Conservation (phyloP, 129 eudicot species). For the Sambucus nigra region DNA sequence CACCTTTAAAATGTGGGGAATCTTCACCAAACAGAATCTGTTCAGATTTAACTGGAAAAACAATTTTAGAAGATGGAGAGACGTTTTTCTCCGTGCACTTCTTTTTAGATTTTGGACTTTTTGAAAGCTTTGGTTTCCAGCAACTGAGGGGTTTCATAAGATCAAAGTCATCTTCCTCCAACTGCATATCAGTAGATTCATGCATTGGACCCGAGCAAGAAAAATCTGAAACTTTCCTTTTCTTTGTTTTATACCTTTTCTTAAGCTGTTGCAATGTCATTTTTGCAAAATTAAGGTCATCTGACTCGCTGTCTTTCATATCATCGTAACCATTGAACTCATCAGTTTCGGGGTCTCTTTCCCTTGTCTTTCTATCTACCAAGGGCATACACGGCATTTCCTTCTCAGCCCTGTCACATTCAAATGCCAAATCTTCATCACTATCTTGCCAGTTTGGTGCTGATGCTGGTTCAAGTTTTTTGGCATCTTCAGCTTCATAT, state of each 20-base stretch:
- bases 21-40: slow-evolving; percentile 8
- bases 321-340: slow-evolving; percentile 7
- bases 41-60: slow-evolving; percentile 13
- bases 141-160: slow-evolving; percentile 50
- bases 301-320: slow-evolving; percentile 12
- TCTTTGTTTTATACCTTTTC: slow-evolving; percentile 35
- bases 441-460: slow-evolving; percentile 2
- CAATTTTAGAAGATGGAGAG: slow-evolving; percentile 11
- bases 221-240: slow-evolving; percentile 35
- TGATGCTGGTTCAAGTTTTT: background rate
- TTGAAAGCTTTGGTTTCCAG: slow-evolving; percentile 34
- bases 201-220: slow-evolving; percentile 14
- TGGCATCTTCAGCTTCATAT: slow-evolving; percentile 19
- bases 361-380: slow-evolving; percentile 33
- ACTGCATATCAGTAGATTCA: slow-evolving; percentile 10
- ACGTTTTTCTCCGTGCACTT: slow-evolving; percentile 15
- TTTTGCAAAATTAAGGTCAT: slow-evolving; percentile 22
- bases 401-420: background rate
- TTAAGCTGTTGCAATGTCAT: slow-evolving; percentile 50
- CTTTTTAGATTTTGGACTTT: slow-evolving; percentile 24
- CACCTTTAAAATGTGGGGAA: slow-evolving; percentile 6
- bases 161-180: slow-evolving; percentile 45
- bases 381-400: slow-evolving; percentile 15
- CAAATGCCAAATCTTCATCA: background rate
- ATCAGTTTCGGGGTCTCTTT: slow-evolving; percentile 1